Evolutionary conservation across 1,139 yeast genomes (phyloP), one percentile per base, ranked within the genome.

Genomic region (Wickerhamiella infanticola): DNA sequence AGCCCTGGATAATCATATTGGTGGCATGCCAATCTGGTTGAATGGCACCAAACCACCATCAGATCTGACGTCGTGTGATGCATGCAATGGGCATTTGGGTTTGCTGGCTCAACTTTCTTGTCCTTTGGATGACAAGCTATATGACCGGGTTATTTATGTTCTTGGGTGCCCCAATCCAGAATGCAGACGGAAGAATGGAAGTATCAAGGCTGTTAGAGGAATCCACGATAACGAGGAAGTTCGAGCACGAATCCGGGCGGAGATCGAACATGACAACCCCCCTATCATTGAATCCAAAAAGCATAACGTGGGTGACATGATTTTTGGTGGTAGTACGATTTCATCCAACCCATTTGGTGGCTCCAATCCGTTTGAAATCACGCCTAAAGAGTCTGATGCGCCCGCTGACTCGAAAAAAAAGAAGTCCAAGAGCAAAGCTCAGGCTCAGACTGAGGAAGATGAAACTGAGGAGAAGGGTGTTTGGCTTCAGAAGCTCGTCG

Each of bases 141-240:
- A 86, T 58, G 96, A 86, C 56, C 72, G 98, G 48, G 78, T 78
- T 9, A 62, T 90, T 27, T 90, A 90, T 58, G 71, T 88, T 0
- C 81, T 88, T 62, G 77, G 77, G 1, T 90, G 98, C 63, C 66
- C 71, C 42, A 70, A 75, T 44, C 65, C 77, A 0, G 53, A 52
- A 7, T 90, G 97, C 59, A 72, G 81, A 41, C 70, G 81, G 51
- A 73, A 75, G 53, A 69, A 73, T 24, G 95, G 94, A 3, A 68
- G 81, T 2, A 66, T 85, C 3, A 74, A 81, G 55, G 85, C 83
- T 33, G 67, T 86, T 43, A 69, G 95, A 59, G 95, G 93, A 4
- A 68, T 86, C 3, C 65, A 69, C 49, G 77, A 78, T 54, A 82
- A 79, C 56, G 73, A 75, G 1, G 64, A 57, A 8, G 66, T 68